phyloP scores from a whole-genome alignment of 768 basidiomycete species.

The Serendipita vermifera region DNA sequence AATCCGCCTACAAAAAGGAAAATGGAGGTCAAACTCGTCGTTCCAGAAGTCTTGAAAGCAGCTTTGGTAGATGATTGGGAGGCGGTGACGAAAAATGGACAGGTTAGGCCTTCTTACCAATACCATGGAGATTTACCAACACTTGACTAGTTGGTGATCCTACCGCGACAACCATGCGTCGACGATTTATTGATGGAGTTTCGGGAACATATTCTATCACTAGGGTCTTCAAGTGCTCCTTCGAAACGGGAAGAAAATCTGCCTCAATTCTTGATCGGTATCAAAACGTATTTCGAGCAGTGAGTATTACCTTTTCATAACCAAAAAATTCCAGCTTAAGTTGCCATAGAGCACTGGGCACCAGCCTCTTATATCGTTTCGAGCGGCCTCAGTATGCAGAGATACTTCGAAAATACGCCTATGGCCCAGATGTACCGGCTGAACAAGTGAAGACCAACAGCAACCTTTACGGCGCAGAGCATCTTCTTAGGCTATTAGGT shows the following conservation, averaged over 20 bases:
- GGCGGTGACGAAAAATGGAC: conserved; percentile 84
- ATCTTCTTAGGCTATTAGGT: conserved; percentile 87
- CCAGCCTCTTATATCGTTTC: conserved; percentile 85
- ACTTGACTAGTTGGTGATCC: conserved; percentile 56
- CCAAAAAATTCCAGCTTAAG: neutral
- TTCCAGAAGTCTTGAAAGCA: conserved; percentile 83
- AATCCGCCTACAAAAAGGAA: conserved; percentile 32
- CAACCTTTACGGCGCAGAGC: conserved; percentile 85
- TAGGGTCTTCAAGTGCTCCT: conserved; percentile 15
- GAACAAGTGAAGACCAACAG: conserved; percentile 77
- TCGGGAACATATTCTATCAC: conserved; percentile 43
- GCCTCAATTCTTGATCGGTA: neutral
- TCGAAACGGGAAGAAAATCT: neutral
- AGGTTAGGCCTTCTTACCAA: conserved; percentile 34
- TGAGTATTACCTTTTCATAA: neutral
- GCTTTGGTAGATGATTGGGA: conserved; percentile 97
- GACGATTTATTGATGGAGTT: conserved; percentile 66
- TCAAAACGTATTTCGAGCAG: neutral
- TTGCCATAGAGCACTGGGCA: conserved; percentile 48
- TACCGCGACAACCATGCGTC: conserved; percentile 73
- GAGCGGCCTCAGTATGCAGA: conserved; percentile 89
- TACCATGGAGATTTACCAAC: neutral
- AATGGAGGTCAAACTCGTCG: conserved; percentile 79
- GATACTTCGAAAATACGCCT: conserved; percentile 57
- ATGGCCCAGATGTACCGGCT: conserved; percentile 54